phyloP scores from a whole-genome alignment of 2,329 filamentous ascomycete genomes.

The Fusarium sororula region DNA sequence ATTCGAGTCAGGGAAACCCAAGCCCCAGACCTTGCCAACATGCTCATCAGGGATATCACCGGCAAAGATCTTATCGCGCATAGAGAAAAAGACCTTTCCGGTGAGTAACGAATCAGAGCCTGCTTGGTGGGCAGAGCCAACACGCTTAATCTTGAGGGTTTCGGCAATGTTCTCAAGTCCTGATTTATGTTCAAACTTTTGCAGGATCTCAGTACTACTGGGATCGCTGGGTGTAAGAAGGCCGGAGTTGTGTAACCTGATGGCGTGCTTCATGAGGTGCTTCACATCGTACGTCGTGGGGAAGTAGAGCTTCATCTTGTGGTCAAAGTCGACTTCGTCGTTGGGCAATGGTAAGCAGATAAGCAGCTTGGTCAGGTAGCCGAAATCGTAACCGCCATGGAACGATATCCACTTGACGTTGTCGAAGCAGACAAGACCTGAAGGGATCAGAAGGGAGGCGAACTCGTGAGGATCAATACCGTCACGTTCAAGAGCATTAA shows the following conservation, averaged over 20 bases:
- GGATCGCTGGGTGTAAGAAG: constrained; percentile 72
- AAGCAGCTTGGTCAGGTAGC: constrained; percentile 94
- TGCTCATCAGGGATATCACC: constrained; percentile 84
- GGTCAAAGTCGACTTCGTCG: constrained; percentile 89
- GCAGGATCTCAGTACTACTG: constrained; percentile 76
- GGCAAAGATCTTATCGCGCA: constrained; percentile 88
- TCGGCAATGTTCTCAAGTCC: constrained; percentile 94
- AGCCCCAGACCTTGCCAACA: constrained; percentile 90
- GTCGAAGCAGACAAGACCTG: constrained; percentile 86
- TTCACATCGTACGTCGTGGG: constrained; percentile 96
- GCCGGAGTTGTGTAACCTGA: constrained; percentile 71
- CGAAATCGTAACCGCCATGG: constrained; percentile 98
- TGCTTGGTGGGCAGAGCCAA: constrained; percentile 89
- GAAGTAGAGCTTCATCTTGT: constrained; percentile 91
- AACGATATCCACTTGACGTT: constrained; percentile 97
- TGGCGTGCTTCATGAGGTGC: constrained; percentile 92
- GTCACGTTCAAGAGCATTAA: constrained; percentile 81
- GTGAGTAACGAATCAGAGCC: constrained; percentile 94
- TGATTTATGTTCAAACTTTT: constrained; percentile 88
- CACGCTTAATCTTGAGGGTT: constrained; percentile 86
- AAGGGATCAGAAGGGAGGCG: constrained; percentile 88
- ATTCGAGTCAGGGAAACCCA: constrained; percentile 77
- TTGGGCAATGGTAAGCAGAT: constrained; percentile 84
- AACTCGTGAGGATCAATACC: constrained; percentile 93
- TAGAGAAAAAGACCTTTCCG: constrained; percentile 93